Base-by-base conservation (phyloP, 2,329 filamentous ascomycete species). In the Diaporthe helianthi region DNA sequence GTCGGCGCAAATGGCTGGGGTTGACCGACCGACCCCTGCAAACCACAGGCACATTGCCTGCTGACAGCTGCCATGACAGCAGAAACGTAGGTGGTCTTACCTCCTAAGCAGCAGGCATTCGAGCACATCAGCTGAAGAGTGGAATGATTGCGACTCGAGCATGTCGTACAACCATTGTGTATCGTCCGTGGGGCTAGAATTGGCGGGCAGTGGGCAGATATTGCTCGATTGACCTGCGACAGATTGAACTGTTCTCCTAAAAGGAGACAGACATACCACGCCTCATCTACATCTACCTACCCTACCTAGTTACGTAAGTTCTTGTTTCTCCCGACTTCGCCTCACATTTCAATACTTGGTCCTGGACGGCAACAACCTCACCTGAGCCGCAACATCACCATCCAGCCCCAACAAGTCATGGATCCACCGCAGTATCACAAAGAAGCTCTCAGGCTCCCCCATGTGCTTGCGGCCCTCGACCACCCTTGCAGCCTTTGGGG, bases 401-500 rank as follows among this genome's bases (percentile, higher is more conserved):
- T 75, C 67, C 54, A 80, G 53, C 5, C 74, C 77, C 5, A 80
- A 64, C n/a, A 79, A 12, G 55, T 74, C 72, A 49, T 78, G 76
- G 7, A 80, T 71, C 77, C 77, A 79, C n/a, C 72, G 41, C 31
- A 80, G 63, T 49, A 79, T 77, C 29, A 79, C 72, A 36, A 70
- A 58, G 65, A 79, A 79, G 2, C 76, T 77, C 22, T 75, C 73
- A 6, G 78, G 77, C 68, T 80, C 79, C 4, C 79, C 78, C 79
- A 80, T 80, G 33, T 80, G 78, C 68, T 79, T 79, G 33, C 36
- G 70, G 2, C 71, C 74, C n/a, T 72, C 53, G 2, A 79, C 74
- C 44, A 79, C 76, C 33, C 77, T 78, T 47, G 79, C 85, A 73
- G 86, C 82, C 77, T 89, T 89, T 1, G 85, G 82, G 24, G 78